Conservation (phyloP, 768 basidiomycete genomes). For the Chalciporus piperatus region DNA sequence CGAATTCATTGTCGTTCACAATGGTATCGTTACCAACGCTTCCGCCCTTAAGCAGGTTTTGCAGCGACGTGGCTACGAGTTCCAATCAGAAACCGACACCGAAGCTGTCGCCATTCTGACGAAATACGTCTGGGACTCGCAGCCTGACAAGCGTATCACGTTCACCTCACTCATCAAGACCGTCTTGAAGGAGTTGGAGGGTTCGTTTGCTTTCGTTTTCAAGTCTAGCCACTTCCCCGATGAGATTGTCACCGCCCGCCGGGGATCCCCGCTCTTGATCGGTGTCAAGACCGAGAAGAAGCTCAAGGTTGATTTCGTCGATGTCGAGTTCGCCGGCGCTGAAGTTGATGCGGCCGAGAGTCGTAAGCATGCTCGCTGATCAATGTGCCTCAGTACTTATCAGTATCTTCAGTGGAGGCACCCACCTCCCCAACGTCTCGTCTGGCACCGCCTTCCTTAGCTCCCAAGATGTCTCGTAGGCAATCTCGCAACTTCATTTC, state of each 20-base stretch:
- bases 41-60: conserved; percentile 86
- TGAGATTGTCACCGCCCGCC: conserved; percentile 92
- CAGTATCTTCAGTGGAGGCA: conserved; percentile 35
- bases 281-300: conserved; percentile 99
- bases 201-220: conserved; percentile 99
- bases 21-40: conserved; percentile 97
- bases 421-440: conserved; percentile 56
- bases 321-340: conserved; percentile 89
- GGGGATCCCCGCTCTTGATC: conserved; percentile 93
- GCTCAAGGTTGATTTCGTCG: conserved; percentile 99
- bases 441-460: conserved; percentile 58
- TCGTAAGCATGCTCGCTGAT: conserved; percentile 33
- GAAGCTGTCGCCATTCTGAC: conserved; percentile 95
- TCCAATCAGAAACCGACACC: conserved; percentile 95
- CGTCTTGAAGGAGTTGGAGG: conserved; percentile 96
- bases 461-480: conserved; percentile 83
- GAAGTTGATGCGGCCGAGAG: conserved; percentile 47
- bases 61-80: conserved; percentile 92
- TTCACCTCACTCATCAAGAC: conserved; percentile 94
- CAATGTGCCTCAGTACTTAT: conserved; percentile 1
- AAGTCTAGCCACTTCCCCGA: conserved; percentile 95
- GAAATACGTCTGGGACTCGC: conserved; percentile 96
- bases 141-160: conserved; percentile 76
- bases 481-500: conserved; percentile 98
- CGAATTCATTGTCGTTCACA: conserved; percentile 95